Evolutionary conservation across 2,329 filamentous ascomycete species (phyloP), one percentile per base, ranked within the genome.

Genomic region (Trichoderma pleuroti): DNA sequence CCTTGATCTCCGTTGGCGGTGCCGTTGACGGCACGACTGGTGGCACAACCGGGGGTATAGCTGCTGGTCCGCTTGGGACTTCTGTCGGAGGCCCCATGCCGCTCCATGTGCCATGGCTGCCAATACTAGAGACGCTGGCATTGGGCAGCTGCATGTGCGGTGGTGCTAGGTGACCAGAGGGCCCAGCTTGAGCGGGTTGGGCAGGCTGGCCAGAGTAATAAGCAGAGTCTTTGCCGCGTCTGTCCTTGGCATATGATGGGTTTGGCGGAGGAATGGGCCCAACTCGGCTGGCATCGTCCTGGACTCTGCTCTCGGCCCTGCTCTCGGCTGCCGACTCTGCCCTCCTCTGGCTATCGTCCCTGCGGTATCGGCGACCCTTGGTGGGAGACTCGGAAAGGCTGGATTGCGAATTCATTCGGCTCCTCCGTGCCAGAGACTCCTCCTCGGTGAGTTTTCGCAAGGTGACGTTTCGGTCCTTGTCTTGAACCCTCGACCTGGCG

Each of bases 371-470:
- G 8, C 78, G 79, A 14, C 79, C 46, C 18, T 82, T 78, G 16
- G 80, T 82, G 1, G 84, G 84, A 6, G 84, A 84, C 30, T 89
- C 88, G n/a, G 87, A 89, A 3, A 88, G 73, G 75, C 86, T 90
- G 76, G 86, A 88, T 36, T 84, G 79, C 11, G 87, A 88, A 71
- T 86, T 85, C 56, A 80, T 82, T 64, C 87, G 81, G 57, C 82
- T 82, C 14, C 81, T 78, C 5, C 78, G 80, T 34, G 82, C 82
- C 39, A 82, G 81, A 3, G 86, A 83, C 76, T 91, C 89, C 72
- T 88, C 86, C 30, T 90, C 88, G 0, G 89, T 90, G 28, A 91
- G 80, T 42, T 87, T 83, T 46, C 88, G 85, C 54, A 91, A 80
- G 16, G 88, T 91, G 70, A 91, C 85, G 73, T 89, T 89, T 72